Evolutionary conservation across 2,329 filamentous ascomycete genomes (phyloP), one percentile per base, ranked within the genome.

Genomic region (Fusarium lateritium): DNA sequence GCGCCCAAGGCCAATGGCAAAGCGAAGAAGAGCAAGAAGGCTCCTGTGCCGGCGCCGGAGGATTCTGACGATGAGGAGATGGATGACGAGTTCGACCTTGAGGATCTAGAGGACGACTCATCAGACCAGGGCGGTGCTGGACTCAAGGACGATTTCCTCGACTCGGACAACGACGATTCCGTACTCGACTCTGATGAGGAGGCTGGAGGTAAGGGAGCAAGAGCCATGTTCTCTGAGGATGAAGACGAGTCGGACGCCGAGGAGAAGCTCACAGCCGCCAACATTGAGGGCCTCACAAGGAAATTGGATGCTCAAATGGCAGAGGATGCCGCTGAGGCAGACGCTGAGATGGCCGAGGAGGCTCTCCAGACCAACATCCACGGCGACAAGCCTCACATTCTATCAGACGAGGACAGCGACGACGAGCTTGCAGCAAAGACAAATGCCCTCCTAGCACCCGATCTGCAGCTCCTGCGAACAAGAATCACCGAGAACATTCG

Each of bases 331-430:
- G 94, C 90, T 24, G 93, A 94, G 66, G 94, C 93, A 24, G 89
- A 94, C 73, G 92, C 91, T 34, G 96, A 99, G 79, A 82, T 98
- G 77, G 89, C 94, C 76, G 93, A 98, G 71, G 90, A 88, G 44
- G 92, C 93, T 10, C 80, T 98, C 78, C 94, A 97, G 82, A 98
- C 95, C 55, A 99, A 99, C 82, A 97, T 99, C 76, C 89, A 89
- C 57, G 91, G 91, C 54, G 92, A 95, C 73, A 86, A 85, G 73
- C 90, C 91, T 3, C 88, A 90, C 62, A 84, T 94, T 36, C 81
- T 94, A 8, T 84, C 84, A 9, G 87, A 88, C 44, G 88, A 89
- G 36, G 88, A 88, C 8, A 87, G 90, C 51, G 90, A 91, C 17
- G 88, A 86, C 36, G 86, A 85, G 43, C 81, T 84, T 24, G 86